Conservation (phyloP, 202 grass and related monocot species). For the Zizania palustris region DNA sequence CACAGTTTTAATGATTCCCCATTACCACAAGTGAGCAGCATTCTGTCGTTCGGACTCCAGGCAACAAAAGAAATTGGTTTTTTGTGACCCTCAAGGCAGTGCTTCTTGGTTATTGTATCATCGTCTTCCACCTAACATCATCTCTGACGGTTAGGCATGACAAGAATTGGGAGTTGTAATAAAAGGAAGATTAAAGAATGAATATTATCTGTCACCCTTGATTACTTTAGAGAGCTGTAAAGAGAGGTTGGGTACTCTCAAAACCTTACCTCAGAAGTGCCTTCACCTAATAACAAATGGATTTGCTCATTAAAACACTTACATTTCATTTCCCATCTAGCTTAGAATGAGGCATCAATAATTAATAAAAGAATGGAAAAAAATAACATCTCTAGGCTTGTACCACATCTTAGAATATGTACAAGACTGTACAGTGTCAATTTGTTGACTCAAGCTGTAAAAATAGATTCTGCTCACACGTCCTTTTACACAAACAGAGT, state of each 20-base stretch:
- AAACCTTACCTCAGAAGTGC: constrained; percentile 7
- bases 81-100: constrained; percentile 69
- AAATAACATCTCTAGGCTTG: constrained; percentile 9
- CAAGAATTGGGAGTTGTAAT: constrained; percentile 27
- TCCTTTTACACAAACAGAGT: constrained; percentile 30
- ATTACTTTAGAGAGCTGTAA: constrained; percentile 24
- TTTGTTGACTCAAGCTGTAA: constrained; percentile 6
- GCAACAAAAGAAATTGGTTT: constrained; percentile 73
- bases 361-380: constrained; percentile 14
- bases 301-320: constrained; percentile 23
- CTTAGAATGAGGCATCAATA: constrained; percentile 1
- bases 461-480: neutral
- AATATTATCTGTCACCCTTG: constrained; percentile 9
- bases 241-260: neutral
- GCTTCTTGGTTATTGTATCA: constrained; percentile 64
- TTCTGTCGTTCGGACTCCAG: constrained; percentile 87
- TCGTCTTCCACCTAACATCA: constrained; percentile 80
- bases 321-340: neutral
- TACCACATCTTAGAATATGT: constrained; percentile 5
- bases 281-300: constrained; percentile 1
- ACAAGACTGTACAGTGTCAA: neutral
- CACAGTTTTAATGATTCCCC: constrained; percentile 78
- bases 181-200: neutral
- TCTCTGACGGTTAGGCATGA: constrained; percentile 26
- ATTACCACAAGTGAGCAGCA: constrained; percentile 83